phyloP scores from a whole-genome alignment of 176 grass and related monocot species.

The Aegilops longissima region DNA sequence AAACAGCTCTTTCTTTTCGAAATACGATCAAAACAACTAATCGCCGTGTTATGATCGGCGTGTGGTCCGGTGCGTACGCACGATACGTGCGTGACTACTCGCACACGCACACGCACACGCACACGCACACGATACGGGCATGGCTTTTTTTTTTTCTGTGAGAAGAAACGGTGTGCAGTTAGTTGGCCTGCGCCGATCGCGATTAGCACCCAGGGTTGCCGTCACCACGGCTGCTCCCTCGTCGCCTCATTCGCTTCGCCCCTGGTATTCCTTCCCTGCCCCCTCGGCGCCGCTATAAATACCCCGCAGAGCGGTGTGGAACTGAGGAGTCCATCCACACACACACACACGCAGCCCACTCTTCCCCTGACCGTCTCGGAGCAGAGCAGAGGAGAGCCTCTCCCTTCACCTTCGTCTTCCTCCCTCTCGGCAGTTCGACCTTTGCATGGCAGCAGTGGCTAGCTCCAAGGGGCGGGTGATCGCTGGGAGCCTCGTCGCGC shows the following conservation, averaged over 20 bases:
- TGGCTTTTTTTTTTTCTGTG: no score
- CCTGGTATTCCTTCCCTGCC: not conserved
- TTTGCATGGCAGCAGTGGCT: constrained; percentile 97
- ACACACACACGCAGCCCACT: not conserved
- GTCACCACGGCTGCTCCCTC: not conserved
- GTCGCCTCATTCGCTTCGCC: not conserved
- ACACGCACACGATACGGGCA: no score
- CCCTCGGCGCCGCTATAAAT: constrained; percentile 28
- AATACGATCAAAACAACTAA: no score
- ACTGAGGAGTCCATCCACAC: not conserved
- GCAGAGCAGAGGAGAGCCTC: not conserved
- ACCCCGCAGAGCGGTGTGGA: not conserved
- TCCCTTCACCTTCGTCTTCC: not conserved
- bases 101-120: no score
- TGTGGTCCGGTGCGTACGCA: not conserved
- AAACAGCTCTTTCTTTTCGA: no score
- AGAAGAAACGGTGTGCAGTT: no score
- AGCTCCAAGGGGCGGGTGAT: constrained; percentile 67
- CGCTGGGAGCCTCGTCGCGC: constrained; percentile 73
- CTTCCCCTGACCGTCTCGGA: not conserved
- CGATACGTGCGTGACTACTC: not conserved
- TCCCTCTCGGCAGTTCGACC: not conserved
- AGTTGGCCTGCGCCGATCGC: no score
- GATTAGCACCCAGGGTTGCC: not conserved
- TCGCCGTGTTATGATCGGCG: no score